Evolutionary conservation across 805 yeast genomes (phyloP), one percentile per base, ranked within the genome.

Genomic region (Starmerella potacharoeniae): DNA sequence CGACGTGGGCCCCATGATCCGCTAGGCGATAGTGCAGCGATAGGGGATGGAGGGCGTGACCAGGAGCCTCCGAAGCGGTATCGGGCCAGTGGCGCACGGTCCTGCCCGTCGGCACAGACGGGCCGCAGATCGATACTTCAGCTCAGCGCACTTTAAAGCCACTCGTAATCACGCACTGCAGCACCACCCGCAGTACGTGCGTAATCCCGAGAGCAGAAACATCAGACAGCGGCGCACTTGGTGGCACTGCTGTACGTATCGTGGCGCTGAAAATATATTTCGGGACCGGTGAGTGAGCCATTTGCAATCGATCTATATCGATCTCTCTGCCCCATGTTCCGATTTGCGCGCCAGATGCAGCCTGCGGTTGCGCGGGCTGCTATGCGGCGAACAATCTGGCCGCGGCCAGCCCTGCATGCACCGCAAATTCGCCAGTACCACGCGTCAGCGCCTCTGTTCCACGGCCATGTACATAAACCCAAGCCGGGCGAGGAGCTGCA

Each of bases 401-500:
- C 40, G 9, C 28, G 49, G 49, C 49, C 40, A 9, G 14, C 14
- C 17, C n/a, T 28, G 29, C 13, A 7, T 3, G 4, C 14, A 2
- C 40, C 47, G 11, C 41, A 31, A 9, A 10, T 7, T 3, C 11
- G 37, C 10, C 48, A 39, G 13, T 43, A 43, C 41, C 34, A 30
- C 16, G 33, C 48, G 5, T 37, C 57, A 13, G 51, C 45, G 22
- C 54, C 49, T 22, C 53, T 22, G 14, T 33, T 31, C 39, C 98
- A 91, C 66, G 97, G 96, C 22, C 97, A 91, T 67, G 70, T 91
- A 55, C 88, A 86, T 66, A 84, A 81, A 63, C 97, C 97, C 40
- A 84, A 84, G 45, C 86, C 93, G 2, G 98, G 98, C 40, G 95
- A 93, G 72, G 98, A 91, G 67, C 73, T 85, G 36, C 82, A 83